Evolutionary conservation across 192 early-diverging fungal species (phyloP), one percentile per base, ranked within the genome.

Genomic region (Coemansia sp.): DNA sequence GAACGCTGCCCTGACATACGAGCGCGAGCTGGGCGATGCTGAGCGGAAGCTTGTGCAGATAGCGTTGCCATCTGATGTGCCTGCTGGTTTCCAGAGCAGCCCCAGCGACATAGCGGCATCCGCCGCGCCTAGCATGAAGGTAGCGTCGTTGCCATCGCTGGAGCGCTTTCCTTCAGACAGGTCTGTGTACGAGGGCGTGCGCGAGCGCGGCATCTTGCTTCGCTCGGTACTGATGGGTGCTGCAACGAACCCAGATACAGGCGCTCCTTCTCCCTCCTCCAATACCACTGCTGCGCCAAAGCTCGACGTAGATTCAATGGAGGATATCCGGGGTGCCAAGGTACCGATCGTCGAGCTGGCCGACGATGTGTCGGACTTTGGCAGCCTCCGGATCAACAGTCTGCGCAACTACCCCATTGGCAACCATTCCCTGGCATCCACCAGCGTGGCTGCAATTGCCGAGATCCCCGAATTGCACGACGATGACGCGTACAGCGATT

Each of bases 171-270:
- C 52, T 10, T 34, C 53, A 5, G 64, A 72, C 13, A 60, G 64
- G 3, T 65, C 65, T n/a, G 65, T 71, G 11, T 77, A 72, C 36
- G 65, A 68, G 10, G 62, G 75, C 25, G 69, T 77, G 25, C 68
- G 75, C n/a, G 75, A 77, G 9, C 68, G 75, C n/a, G 75, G 75
- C 0, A 77, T 77, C 45, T 55, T 77, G 36, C 61, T 77, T 20
- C 68, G 75, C n/a, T 77, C 75, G 4, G 75, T 68, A 11, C 34
- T 77, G 47, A 68, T 72, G 59, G 64, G 75, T 19, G 61, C 69
- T 13, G 34, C 34, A 36, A 36, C 31, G 15, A n/a, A 30, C 9
- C 11, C 30, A 17, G 52, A 29, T 4, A 14, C 30, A n/a, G 27
- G n/a, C n/a, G n/a, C n/a, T n/a, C n/a, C n/a, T n/a, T n/a, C n/a